A percentile compares a stretch with the other conserved stretches of the same genome.
Evolutionary conservation across 441 rosid species (phyloP).

Genomic region (Populus hybrid): DNA sequence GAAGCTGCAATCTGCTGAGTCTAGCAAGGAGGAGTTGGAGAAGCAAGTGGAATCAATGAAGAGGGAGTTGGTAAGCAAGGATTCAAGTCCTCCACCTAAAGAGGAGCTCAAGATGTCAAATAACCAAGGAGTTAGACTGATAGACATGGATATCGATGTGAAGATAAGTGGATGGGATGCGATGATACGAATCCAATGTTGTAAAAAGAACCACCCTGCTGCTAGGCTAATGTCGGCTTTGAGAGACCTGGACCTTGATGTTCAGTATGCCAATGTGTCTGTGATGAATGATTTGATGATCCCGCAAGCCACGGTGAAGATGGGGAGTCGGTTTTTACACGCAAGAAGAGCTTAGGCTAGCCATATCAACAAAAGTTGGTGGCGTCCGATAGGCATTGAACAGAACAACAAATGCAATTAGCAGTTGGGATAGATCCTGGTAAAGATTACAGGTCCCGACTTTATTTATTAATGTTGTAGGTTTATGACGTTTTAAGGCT

Average conservation of each 20-base stretch:
- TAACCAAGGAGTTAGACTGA: constrained; percentile 29
- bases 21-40: constrained; percentile 65
- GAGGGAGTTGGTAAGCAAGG: constrained; percentile 44
- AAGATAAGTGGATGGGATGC: constrained; percentile 92
- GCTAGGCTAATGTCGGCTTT: constrained; percentile 87
- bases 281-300: constrained; percentile 97
- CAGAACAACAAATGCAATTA: background rate
- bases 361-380: constrained; percentile 63
- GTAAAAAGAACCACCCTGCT: constrained; percentile 89
- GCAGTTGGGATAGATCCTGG: constrained; percentile 18
- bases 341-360: constrained; percentile 77
- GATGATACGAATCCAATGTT: constrained; percentile 80
- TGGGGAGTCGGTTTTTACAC: constrained; percentile 83
- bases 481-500: constrained; percentile 42
- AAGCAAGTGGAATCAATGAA: constrained; percentile 57
- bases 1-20: constrained; percentile 61
- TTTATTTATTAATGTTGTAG: constrained; percentile 10
- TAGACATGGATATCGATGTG: constrained; percentile 84
- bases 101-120: constrained; percentile 44
- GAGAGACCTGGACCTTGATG: constrained; percentile 85
- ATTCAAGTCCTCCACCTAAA: constrained; percentile 32
- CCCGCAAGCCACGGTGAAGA: constrained; percentile 94
- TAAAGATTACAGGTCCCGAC: constrained; percentile 1
- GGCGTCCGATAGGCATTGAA: constrained; percentile 27
- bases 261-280: constrained; percentile 85